phyloP scores from a whole-genome alignment of 768 basidiomycete genomes.

The Holtermannia corniformis region DNA sequence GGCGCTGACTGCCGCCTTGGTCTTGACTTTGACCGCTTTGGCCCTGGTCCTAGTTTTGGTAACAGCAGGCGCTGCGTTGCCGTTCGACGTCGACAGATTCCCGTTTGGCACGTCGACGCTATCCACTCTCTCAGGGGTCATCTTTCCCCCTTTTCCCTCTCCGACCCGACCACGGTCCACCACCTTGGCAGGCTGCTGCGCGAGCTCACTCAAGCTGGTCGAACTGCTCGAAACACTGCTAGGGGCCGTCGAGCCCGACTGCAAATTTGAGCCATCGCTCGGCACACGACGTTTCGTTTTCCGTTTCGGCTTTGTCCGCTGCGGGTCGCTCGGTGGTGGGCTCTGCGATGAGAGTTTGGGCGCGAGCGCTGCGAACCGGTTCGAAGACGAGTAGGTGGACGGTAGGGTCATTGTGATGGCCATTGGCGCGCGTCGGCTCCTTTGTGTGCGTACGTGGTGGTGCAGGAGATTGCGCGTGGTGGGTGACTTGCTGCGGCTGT shows the following conservation, averaged over 20 bases:
- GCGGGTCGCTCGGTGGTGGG: background rate
- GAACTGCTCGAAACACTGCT: background rate
- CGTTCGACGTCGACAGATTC: no score
- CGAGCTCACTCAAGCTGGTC: background rate
- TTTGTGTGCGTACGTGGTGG: no score
- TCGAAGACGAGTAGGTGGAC: background rate
- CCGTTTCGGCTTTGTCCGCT: background rate
- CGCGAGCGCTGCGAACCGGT: background rate
- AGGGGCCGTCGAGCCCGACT: no score
- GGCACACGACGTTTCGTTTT: background rate
- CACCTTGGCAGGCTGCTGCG: background rate
- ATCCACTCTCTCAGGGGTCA: background rate
- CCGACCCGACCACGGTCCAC: background rate
- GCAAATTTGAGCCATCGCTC: background rate
- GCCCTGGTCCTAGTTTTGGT: slow-evolving; percentile 18
- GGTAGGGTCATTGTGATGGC: background rate
- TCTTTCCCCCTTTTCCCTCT: background rate
- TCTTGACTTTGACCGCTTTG: slow-evolving; percentile 29
- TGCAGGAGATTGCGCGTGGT: no score
- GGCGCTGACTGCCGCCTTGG: slow-evolving; percentile 27
- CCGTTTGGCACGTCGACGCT: no score
- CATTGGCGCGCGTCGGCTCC: no score
- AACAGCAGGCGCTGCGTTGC: background rate
- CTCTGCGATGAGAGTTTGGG: background rate
- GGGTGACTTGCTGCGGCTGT: no score